phyloP scores from a whole-genome alignment of 2,329 filamentous ascomycete species.

The Allantophomopsis lycopodina region DNA sequence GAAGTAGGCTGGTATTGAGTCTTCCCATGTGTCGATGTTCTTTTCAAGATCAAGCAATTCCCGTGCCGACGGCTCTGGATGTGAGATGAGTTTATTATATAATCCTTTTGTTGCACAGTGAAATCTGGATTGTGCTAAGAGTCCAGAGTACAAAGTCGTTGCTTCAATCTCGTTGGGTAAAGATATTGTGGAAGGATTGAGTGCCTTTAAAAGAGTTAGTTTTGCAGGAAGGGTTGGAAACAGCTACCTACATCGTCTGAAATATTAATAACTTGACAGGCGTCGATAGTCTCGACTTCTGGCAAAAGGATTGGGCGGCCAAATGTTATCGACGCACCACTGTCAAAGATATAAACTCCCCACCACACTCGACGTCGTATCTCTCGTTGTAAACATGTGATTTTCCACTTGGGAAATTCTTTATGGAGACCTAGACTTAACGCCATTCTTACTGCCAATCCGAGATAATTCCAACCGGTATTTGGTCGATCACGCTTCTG shows the following conservation, averaged over 20 bases:
- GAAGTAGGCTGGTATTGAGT: constrained; percentile 4
- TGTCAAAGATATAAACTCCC: constrained; percentile 7
- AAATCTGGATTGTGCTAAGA: constrained; percentile 1
- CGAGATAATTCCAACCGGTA: constrained; percentile 57
- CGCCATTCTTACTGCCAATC: constrained; percentile 87
- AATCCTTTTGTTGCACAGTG: constrained; percentile 1
- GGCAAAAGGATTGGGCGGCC: constrained; percentile 7
- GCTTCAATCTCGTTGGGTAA: constrained; percentile 8
- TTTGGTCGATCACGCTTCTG: constrained; percentile 36
- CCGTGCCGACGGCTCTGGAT: constrained; percentile 1
- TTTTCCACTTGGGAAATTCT: constrained; percentile 7
- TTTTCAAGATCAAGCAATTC: constrained; percentile 4
- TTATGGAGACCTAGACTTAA: constrained; percentile 31
- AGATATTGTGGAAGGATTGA: not conserved
- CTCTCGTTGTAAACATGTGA: constrained; percentile 7
- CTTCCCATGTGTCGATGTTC: constrained; percentile 4
- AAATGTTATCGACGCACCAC: constrained; percentile 8
- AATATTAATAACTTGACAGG: constrained; percentile 5
- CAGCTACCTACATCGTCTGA: constrained; percentile 5
- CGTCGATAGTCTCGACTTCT: constrained; percentile 5
- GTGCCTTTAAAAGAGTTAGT: constrained; percentile 1
- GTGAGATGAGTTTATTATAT: constrained; percentile 2
- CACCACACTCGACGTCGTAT: constrained; percentile 8
- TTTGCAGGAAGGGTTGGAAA: not conserved
- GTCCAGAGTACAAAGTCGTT: constrained; percentile 2